Evolutionary conservation across 257 asterid species (phyloP).

Genomic region (Jacaranda mimosifolia): DNA sequence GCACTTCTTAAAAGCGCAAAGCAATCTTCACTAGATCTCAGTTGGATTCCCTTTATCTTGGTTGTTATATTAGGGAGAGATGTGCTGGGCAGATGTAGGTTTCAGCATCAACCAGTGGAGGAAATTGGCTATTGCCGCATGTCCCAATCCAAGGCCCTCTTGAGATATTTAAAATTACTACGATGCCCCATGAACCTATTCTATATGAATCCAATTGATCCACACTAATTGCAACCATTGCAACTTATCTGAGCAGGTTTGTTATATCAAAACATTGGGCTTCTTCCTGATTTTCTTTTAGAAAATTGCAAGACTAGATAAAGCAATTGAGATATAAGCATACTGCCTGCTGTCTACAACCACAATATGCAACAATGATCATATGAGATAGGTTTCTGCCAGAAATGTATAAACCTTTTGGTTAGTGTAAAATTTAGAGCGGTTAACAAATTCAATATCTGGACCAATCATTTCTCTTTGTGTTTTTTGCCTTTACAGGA

Average conservation of each 20-base stretch:
- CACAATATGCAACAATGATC: background rate
- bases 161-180: background rate
- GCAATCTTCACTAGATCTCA: background rate
- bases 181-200: background rate
- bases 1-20: background rate
- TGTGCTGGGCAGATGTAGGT: background rate
- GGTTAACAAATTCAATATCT: slow-evolving; percentile 18
- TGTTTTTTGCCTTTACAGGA: slow-evolving; percentile 56
- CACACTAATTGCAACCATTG: background rate
- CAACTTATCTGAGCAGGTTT: background rate
- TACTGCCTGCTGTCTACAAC: background rate
- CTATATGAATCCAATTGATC: background rate
- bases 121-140: background rate
- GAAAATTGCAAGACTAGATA: slow-evolving; percentile 1
- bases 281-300: background rate
- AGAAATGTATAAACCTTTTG: background rate
- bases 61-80: background rate
- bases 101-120: background rate
- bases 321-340: background rate
- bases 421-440: slow-evolving; percentile 11
- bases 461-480: slow-evolving; percentile 32
- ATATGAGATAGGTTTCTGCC: slow-evolving; percentile 11
- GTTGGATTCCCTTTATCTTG: background rate
- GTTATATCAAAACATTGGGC: background rate
- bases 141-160: background rate